Percentiles rank a stretch among this genome's conserved stretches.
Evolutionary conservation across 2,329 filamentous ascomycete species (phyloP).

Genomic region (Calonectria pauciramosa): DNA sequence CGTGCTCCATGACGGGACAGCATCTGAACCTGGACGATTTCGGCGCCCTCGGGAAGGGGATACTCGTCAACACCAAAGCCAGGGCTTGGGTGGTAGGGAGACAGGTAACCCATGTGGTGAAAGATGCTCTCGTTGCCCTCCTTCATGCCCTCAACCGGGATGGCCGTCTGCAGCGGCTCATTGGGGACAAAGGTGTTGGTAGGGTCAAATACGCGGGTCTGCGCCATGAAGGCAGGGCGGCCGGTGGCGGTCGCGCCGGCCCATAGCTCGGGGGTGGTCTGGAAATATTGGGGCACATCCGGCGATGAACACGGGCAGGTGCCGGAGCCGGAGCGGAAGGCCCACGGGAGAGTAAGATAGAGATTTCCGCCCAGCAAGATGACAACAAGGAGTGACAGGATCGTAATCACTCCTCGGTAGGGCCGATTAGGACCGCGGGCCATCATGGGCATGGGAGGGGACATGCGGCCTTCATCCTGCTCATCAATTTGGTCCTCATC

Average conservation of each 20-base stretch:
- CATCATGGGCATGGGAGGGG: slow-evolving; percentile 30
- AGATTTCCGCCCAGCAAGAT: slow-evolving; percentile 55
- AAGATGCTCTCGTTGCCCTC: slow-evolving; percentile 76
- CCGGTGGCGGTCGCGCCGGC: slow-evolving; percentile 80
- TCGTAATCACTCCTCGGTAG: slow-evolving; percentile 48
- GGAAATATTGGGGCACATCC: slow-evolving; percentile 73
- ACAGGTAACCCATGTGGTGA: slow-evolving; percentile 75
- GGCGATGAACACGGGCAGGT: slow-evolving; percentile 49
- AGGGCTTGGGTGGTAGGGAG: slow-evolving; percentile 78
- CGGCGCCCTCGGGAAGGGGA: slow-evolving; percentile 73
- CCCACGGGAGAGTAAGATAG: slow-evolving; percentile 52
- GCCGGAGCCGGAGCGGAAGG: slow-evolving; percentile 44
- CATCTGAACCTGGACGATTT: slow-evolving; percentile 80
- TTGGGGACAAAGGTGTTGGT: slow-evolving; percentile 76
- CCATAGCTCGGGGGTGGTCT: slow-evolving; percentile 72
- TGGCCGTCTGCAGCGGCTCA: slow-evolving; percentile 77
- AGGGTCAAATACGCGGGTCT: slow-evolving; percentile 78
- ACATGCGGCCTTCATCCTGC: slow-evolving; percentile 33
- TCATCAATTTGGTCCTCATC: slow-evolving; percentile 45
- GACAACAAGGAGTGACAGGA: slow-evolving; percentile 52
- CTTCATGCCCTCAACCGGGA: slow-evolving; percentile 74
- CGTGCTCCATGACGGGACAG: slow-evolving; percentile 80
- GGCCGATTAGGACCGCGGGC: slow-evolving; percentile 42
- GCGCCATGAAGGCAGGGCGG: slow-evolving; percentile 76
- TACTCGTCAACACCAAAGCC: slow-evolving; percentile 84